phyloP scores from a whole-genome alignment of 257 asterid species.

The Galeopsis tetrahit region DNA sequence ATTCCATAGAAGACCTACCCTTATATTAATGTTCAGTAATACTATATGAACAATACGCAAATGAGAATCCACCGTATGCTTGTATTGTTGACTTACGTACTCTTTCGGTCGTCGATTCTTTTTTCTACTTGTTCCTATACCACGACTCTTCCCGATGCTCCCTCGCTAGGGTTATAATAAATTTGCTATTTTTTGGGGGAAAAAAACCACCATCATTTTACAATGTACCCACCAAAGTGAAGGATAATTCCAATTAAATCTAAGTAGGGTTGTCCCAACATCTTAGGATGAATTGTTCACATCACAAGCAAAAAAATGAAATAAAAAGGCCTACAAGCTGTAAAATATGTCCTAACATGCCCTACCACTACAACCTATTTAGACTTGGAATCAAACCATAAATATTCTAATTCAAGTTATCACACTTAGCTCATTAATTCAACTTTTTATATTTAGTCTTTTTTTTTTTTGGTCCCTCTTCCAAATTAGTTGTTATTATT shows the following conservation, averaged over 20 bases:
- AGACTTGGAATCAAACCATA: slow-evolving; percentile 28
- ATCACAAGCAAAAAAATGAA: neutral
- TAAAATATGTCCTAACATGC: slow-evolving; percentile 23
- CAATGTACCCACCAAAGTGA: neutral
- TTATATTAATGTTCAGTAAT: no score
- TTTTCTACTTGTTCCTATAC: no score
- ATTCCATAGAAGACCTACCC: no score
- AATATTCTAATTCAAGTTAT: slow-evolving; percentile 30
- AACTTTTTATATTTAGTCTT: neutral
- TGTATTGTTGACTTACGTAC: no score
- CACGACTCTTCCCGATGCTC: no score
- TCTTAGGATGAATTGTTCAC: slow-evolving; percentile 24
- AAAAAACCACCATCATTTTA: neutral
- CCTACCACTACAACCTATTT: slow-evolving; percentile 30
- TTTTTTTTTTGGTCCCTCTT: slow-evolving; percentile 32
- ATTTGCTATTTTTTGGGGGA: no score
- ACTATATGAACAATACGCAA: no score
- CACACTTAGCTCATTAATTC: slow-evolving; percentile 5
- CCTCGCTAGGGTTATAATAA: no score
- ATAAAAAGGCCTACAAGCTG: neutral
- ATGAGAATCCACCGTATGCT: no score
- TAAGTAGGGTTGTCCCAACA: slow-evolving; percentile 15
- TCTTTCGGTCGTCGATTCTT: no score
- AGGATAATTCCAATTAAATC: neutral
- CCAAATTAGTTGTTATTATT: slow-evolving; percentile 19